phyloP scores from a whole-genome alignment of 192 early-diverging fungal species.

The Jimgerdemannia lactiflua region DNA sequence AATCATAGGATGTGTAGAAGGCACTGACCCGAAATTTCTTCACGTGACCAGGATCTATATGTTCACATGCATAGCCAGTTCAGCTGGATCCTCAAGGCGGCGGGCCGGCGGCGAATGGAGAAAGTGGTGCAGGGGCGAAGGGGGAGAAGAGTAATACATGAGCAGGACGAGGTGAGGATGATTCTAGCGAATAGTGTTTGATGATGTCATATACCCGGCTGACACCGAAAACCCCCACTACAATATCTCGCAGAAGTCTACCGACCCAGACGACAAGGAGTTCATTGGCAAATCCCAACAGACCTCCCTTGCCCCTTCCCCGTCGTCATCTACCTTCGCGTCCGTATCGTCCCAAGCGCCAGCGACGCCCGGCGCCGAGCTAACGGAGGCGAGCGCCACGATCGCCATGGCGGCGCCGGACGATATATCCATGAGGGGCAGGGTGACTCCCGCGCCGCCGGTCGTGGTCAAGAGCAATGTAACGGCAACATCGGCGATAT shows the following conservation, averaged over 20 bases:
- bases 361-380: neutral
- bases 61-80: slow-evolving; percentile 59
- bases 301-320: neutral
- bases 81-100: slow-evolving; percentile 58
- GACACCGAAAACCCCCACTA: neutral
- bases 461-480: too few relatives aligned
- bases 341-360: neutral
- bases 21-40: neutral
- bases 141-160: neutral
- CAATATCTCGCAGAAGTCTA: neutral
- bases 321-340: neutral
- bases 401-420: neutral
- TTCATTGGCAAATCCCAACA: neutral
- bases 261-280: neutral
- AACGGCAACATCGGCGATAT: too few relatives aligned
- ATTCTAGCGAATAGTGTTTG: neutral
- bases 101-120: slow-evolving; percentile 45
- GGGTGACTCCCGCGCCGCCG: too few relatives aligned
- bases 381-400: neutral
- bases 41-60: slow-evolving; percentile 51
- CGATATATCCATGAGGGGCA: neutral
- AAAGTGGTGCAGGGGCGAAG: slow-evolving; percentile 36
- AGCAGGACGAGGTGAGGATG: neutral
- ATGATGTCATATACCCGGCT: neutral
- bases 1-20: neutral